Conservation (phyloP, 768 basidiomycete species). For the Phlebiopsis flavidoalba region DNA sequence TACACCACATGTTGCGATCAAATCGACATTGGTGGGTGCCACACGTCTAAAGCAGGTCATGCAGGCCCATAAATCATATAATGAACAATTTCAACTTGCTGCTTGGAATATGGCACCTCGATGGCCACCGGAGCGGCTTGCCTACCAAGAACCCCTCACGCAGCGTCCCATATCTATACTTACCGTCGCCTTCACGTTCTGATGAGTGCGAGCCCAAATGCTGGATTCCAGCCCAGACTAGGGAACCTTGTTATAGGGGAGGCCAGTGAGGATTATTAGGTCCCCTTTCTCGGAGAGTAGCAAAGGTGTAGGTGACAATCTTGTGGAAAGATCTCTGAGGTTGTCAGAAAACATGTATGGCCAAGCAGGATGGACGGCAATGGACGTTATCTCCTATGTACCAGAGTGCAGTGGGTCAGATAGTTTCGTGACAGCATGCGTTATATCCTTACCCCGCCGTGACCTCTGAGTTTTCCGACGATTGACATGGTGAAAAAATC, state of each 20-base stretch:
- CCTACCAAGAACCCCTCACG: conserved; percentile 60
- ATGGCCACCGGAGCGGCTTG: conserved; percentile 70
- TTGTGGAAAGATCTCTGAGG: conserved; percentile 62
- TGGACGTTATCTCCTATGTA: conserved; percentile 55
- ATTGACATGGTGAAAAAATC: conserved; percentile 37
- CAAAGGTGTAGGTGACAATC: conserved; percentile 69
- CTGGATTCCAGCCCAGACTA: conserved; percentile 62
- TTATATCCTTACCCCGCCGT: conserved; percentile 55
- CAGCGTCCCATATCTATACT: conserved; percentile 49
- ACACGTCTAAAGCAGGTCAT: conserved; percentile 53
- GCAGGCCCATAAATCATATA: not conserved
- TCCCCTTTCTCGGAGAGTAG: conserved; percentile 24
- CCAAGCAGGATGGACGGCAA: conserved; percentile 55
- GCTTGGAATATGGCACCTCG: conserved; percentile 62
- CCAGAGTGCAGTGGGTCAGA: not conserved
- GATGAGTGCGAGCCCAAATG: conserved; percentile 62
- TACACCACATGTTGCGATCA: conserved; percentile 78
- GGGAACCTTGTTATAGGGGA: conserved; percentile 36
- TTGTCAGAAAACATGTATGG: conserved; percentile 64
- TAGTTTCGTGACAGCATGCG: conserved; percentile 1
- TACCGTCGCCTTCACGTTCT: conserved; percentile 56
- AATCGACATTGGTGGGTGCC: conserved; percentile 57
- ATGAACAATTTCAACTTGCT: conserved; percentile 29
- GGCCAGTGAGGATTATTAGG: conserved; percentile 59
- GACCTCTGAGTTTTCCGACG: conserved; percentile 53